These are phyloP conservation scores for Bidens hawaiensis DNA, from an alignment of 140 eudicot species.

Conservation along the genomic window DNA sequence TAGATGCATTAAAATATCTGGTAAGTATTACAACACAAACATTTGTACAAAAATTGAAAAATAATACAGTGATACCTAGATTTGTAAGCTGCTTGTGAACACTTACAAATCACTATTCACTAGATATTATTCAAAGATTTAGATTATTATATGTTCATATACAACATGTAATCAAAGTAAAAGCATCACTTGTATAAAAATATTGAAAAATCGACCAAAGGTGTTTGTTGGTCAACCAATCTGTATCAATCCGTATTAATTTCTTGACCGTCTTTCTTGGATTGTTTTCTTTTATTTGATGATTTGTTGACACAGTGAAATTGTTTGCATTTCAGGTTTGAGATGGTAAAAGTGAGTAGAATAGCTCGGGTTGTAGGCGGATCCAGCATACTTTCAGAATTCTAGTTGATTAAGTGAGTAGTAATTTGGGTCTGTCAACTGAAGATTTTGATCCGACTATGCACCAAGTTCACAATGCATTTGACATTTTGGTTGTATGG, in stretches of 20 bases:
- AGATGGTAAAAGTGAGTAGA: neutral
- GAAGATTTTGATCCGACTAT: neutral
- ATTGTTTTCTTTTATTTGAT: neutral
- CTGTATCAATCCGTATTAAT: neutral
- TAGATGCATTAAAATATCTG: neutral
- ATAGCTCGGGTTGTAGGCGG: neutral
- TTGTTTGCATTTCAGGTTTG: constrained; percentile 6
- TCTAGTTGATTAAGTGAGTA: neutral
- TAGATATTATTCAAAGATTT: neutral
- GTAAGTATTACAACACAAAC: neutral
- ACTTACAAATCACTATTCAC: too few species aligned
- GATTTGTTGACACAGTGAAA: neutral
- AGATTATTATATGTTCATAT: neutral
- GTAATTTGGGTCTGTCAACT: neutral
- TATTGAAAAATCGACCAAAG: neutral
- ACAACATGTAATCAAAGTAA: neutral
- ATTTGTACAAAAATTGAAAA: neutral
- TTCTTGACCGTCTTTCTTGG: neutral
- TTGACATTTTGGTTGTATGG: neutral
- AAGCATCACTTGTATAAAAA: neutral
- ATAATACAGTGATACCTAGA: neutral
- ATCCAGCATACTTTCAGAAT: neutral
- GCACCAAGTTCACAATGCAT: neutral
- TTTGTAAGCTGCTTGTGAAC: too few species aligned
- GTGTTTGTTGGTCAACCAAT: neutral